A percentile compares a stretch with the other conserved stretches of the same genome.
phyloP scores from a whole-genome alignment of 257 asterid species.

The Plantago major region DNA sequence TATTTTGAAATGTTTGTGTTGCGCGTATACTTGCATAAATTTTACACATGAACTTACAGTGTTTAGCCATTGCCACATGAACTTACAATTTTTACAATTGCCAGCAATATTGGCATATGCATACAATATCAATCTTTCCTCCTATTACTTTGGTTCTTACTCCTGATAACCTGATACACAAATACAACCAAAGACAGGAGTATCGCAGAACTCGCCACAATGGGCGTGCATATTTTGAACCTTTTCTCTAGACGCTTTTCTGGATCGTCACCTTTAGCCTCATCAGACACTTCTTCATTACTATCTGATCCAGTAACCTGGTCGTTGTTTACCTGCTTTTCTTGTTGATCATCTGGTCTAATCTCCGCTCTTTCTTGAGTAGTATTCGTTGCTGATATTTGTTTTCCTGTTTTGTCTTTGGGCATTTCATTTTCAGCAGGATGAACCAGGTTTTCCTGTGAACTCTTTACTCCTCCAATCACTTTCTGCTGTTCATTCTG shows the following conservation, averaged over 20 bases:
- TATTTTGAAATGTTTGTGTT: too few relatives aligned
- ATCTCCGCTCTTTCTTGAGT: slow-evolving; percentile 12
- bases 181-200: slow-evolving; percentile 67
- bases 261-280: slow-evolving; percentile 16
- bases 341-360: slow-evolving; percentile 5
- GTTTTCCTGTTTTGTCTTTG: slow-evolving; percentile 15
- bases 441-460: not conserved
- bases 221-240: slow-evolving; percentile 48
- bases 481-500: too few relatives aligned
- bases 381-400: not conserved
- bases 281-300: slow-evolving; percentile 17
- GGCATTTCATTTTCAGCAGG: slow-evolving; percentile 8
- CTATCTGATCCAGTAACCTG: slow-evolving; percentile 19
- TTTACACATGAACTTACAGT: too few relatives aligned
- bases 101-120: too few relatives aligned
- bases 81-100: too few relatives aligned
- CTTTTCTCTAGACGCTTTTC: slow-evolving; percentile 20
- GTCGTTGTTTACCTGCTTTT: slow-evolving; percentile 6
- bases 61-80: too few relatives aligned
- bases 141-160: slow-evolving; percentile 39
- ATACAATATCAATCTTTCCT: slow-evolving; percentile 30
- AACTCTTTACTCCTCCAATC: not conserved
- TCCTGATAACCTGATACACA: slow-evolving; percentile 48
- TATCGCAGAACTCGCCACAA: slow-evolving; percentile 77
- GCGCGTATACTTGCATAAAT: too few relatives aligned